These are phyloP conservation scores for Castanea crenata DNA, from an alignment of 306 rosid genomes.

Conservation along the genomic window DNA sequence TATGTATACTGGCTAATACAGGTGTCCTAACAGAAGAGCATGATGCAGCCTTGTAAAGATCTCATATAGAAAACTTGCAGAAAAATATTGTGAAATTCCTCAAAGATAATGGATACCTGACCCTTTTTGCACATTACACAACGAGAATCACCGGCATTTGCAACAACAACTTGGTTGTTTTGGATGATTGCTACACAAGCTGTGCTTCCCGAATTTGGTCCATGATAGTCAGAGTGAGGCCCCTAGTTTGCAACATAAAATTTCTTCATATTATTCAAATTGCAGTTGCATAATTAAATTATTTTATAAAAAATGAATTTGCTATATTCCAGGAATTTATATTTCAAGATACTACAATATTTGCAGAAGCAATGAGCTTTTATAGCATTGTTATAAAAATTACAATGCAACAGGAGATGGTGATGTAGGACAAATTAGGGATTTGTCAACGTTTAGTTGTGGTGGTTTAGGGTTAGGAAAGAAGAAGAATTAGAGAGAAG, in stretches of 20 bases:
- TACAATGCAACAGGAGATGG: neutral
- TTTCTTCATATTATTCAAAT: constrained; percentile 23
- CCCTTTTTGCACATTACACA: constrained; percentile 89
- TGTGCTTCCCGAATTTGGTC: constrained; percentile 88
- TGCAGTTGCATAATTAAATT: neutral
- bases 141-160: constrained; percentile 98
- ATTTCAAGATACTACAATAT: neutral
- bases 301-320: neutral
- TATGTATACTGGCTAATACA: no score
- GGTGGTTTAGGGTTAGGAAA: no score
- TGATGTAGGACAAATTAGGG: no score
- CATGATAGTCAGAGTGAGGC: constrained; percentile 88
- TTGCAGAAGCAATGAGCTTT: neutral
- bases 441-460: no score
- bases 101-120: constrained; percentile 54
- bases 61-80: neutral
- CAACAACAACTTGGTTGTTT: constrained; percentile 71
- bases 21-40: neutral
- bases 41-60: neutral
- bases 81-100: neutral
- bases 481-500: no score
- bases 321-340: neutral
- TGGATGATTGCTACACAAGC: constrained; percentile 84
- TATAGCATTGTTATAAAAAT: neutral
- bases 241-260: constrained; percentile 60